Evolutionary conservation across 1,284 basidiomycete species (phyloP).

Genomic region (Papiliotrema fonsecae): DNA sequence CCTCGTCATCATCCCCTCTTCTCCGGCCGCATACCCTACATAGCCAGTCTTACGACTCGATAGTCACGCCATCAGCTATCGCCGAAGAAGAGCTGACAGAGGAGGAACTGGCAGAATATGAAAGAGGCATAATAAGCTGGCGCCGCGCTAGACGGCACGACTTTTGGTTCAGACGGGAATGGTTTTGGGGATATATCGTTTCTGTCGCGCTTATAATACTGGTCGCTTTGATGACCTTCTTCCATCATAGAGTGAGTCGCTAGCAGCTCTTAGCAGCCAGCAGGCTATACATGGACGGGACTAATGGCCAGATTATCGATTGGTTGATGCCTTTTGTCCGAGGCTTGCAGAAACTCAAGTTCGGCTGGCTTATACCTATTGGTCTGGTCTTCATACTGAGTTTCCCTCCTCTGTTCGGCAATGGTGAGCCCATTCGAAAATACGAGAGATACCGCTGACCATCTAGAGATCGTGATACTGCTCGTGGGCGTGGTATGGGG

Average conservation of each 20-base stretch:
- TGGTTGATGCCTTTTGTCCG: conserved; percentile 61
- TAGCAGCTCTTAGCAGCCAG: neutral
- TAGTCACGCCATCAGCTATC: neutral
- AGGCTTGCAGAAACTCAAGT: conserved; percentile 59
- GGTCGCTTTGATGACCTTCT: conserved; percentile 59
- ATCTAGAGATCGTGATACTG: conserved; percentile 31
- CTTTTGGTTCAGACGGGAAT: conserved; percentile 55
- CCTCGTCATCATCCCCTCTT: neutral
- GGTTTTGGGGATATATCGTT: conserved; percentile 52
- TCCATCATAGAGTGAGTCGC: conserved; percentile 50
- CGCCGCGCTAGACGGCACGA: conserved; percentile 13
- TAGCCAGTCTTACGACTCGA: neutral
- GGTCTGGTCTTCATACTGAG: conserved; percentile 40
- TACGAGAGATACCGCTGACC: neutral
- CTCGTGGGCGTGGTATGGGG: conserved; percentile 44
- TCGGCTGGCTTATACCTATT: conserved; percentile 78
- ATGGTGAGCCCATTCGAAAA: conserved; percentile 21
- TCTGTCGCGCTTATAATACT: conserved; percentile 48
- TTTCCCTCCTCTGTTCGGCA: conserved; percentile 47
- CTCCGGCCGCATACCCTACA: neutral
- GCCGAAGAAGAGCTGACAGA: conserved; percentile 5
- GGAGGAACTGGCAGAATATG: conserved; percentile 6
- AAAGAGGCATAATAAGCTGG: conserved; percentile 43
- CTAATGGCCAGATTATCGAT: conserved; percentile 55
- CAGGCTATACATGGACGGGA: neutral